Percentiles rank a stretch among this genome's conserved stretches.
Evolutionary conservation across 345 rosid genomes (phyloP).

Genomic region (Bruguiera gymnorhiza): DNA sequence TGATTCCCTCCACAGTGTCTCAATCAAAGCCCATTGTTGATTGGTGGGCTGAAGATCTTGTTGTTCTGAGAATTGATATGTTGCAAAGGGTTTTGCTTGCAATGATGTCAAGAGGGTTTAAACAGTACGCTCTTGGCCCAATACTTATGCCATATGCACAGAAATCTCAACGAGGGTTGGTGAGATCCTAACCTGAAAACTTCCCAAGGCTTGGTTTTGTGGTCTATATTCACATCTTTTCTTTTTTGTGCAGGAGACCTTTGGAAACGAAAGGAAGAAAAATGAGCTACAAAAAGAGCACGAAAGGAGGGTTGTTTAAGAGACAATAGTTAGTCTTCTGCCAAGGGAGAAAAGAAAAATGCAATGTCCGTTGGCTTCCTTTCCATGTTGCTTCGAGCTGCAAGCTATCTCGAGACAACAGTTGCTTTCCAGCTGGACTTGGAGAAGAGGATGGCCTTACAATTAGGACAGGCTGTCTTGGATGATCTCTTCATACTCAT

Average conservation of each 20-base stretch:
- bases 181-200: slow-evolving; percentile 43
- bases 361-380: slow-evolving; percentile 85
- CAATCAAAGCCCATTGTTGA: slow-evolving; percentile 55
- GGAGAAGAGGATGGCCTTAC: slow-evolving; percentile 81
- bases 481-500: slow-evolving; percentile 83
- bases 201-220: slow-evolving; percentile 1
- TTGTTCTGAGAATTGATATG: slow-evolving; percentile 64
- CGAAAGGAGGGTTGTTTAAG: slow-evolving; percentile 79
- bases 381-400: slow-evolving; percentile 79
- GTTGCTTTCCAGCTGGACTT: slow-evolving; percentile 88
- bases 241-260: slow-evolving; percentile 59
- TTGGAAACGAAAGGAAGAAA: slow-evolving; percentile 73
- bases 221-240: slow-evolving; percentile 9
- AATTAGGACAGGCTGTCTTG: slow-evolving; percentile 74
- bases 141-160: slow-evolving; percentile 92
- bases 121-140: slow-evolving; percentile 81
- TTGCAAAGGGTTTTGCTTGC: slow-evolving; percentile 77
- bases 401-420: slow-evolving; percentile 82
- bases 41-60: slow-evolving; percentile 96
- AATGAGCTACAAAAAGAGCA: slow-evolving; percentile 73
- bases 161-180: slow-evolving; percentile 91
- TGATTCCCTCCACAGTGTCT: slow-evolving; percentile 28
- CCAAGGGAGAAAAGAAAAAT: slow-evolving; percentile 74
- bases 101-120: slow-evolving; percentile 79
- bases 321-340: slow-evolving; percentile 79